phyloP scores from a whole-genome alignment of 441 rosid genomes.

The Pelargonium exstipulatum region DNA sequence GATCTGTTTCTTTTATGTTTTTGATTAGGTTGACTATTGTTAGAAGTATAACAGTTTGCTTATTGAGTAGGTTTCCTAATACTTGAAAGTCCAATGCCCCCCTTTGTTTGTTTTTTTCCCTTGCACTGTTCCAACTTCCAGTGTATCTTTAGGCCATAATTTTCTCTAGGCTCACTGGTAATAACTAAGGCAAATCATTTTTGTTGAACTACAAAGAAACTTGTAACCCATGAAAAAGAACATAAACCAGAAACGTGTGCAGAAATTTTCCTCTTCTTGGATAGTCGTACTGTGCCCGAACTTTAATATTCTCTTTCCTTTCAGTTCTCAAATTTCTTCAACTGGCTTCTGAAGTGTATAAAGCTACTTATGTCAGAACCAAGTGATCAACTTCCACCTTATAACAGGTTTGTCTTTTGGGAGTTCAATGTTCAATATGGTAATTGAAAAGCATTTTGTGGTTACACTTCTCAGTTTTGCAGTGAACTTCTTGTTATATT shows the following conservation, averaged over 20 bases:
- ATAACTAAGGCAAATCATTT: neutral
- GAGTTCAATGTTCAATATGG: conserved; percentile 14
- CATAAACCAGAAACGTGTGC: neutral
- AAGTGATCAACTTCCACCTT: conserved; percentile 70
- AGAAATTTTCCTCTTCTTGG: neutral
- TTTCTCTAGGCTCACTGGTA: neutral
- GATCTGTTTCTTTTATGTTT: conserved; percentile 1
- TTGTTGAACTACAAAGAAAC: neutral
- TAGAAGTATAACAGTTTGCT: neutral
- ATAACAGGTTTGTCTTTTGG: conserved; percentile 54
- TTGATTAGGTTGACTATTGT: neutral
- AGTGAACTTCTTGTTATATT: conserved; percentile 85
- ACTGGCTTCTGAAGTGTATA: conserved; percentile 87
- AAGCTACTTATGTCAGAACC: conserved; percentile 89
- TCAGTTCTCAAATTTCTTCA: conserved; percentile 91
- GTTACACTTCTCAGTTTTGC: conserved; percentile 32
- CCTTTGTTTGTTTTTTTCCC: neutral
- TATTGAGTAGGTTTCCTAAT: neutral
- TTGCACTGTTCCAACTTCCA: neutral
- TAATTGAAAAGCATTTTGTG: conserved; percentile 15
- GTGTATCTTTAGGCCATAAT: neutral
- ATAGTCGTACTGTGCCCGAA: conserved; percentile 14
- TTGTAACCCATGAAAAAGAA: neutral
- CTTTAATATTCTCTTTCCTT: conserved; percentile 21
- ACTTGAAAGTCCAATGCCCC: neutral